Base-by-base conservation (phyloP, 495 filamentous ascomycete genomes). In the Rhypophila decipiens region DNA sequence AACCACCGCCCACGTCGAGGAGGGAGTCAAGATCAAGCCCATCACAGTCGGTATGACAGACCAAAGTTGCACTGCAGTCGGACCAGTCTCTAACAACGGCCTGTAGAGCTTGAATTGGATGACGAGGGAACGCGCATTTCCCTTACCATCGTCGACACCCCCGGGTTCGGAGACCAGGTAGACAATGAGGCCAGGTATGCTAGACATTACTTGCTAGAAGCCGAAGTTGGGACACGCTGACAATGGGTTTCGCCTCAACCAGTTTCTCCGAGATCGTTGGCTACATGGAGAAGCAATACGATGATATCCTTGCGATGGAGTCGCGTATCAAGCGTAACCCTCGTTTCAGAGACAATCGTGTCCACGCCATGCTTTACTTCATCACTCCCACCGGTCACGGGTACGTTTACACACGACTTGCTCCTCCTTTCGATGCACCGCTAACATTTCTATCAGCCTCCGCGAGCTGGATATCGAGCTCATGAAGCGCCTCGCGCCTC, bases 261-360 rank as follows among this genome's bases (percentile, higher is more conserved):
- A 96, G 88, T 77, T 98, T 98, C 67, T 82, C 84, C 42, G 93
- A 96, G 70, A 98, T 98, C 63, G 88, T 94, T 40, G 93, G 89
- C 53, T 96, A 94, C 69, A 85, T 98, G 45, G 93, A 98, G 75
- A 81, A 91, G 69, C 91, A 97, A 82, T 97, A 96, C 72, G 93
- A 98, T 72, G 90, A 97, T 62, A 97, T 98, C 72, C 79, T 98
- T 45, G 93, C 93, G 33, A 90, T 96, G 75, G 93, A 98, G 73
- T 97, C 93, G 57, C 89, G 93, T 76, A 98, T 98, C 75, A 98
- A 98, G 85, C 93, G 93, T 86, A 98, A 98, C 74, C 94, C 93
- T 48, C 82, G 93, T 60, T 98, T 98, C 82, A 84, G 94, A 61
- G 93, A 98, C 71, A 96, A 98, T 72, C 88, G 93, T 72, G 90